Evolutionary conservation across 2,329 filamentous ascomycete species (phyloP), one percentile per base, ranked within the genome.

Genomic region (Scleromitrula shiraiana): DNA sequence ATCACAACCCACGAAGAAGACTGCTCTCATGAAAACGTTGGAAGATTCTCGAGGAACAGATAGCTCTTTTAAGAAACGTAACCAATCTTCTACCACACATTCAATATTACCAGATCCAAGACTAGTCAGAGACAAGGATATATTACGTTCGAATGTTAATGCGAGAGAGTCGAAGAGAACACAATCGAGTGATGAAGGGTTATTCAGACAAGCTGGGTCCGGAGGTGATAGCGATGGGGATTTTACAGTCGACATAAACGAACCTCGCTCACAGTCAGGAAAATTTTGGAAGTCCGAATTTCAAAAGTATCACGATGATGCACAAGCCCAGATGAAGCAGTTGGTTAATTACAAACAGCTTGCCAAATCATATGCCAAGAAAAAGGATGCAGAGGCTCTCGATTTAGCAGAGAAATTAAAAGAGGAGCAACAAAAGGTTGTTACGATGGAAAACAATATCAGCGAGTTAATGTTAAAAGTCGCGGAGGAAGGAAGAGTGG

Each of bases 231-330:
- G 67, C 56, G 75, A 78, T 43, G 71, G 75, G 46, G 83, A 88
- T 57, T 68, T 81, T 49, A 88, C 84, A 0, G 67, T 82, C 40
- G 85, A 89, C 58, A 68, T 88, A 41, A 83, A 83, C 53, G 81
- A 87, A 58, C 85, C 86, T 6, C 77, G 81, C 53, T 88, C 85
- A 2, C 77, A 83, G 50, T 88, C 85, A 4, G 85, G 85, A 6
- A 80, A 77, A 58, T 89, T 85, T 65, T 91, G 86, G 86, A 90
- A 90, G 66, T 75, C 78, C 20, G 78, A 88, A 60, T 90, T 85
- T 58, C 76, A 87, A 56, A 76, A 74, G 46, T 91, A 90, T 60
- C 80, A 86, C 41, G 73, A 78, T 37, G 83, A 85, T 53, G 85
- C 85, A 53, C 80, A 79, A 63, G 75, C 73, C 36, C 83, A 90